A percentile compares a stretch with the other conserved stretches of the same genome.
Conservation (phyloP, 805 yeast genomes). For the Kuraishia borneana region DNA sequence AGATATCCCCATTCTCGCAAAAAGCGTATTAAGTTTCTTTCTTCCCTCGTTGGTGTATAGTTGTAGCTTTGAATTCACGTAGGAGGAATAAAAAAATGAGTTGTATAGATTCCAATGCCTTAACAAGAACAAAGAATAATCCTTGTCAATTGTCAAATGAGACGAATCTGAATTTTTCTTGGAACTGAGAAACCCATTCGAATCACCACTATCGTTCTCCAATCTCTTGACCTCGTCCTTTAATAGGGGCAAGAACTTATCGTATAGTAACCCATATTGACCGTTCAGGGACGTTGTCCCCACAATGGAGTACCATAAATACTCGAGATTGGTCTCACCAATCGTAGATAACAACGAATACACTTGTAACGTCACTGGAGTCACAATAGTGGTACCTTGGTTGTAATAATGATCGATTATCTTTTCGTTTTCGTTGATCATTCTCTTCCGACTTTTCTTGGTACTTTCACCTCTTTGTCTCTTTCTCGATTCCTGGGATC, state of each 20-base stretch:
- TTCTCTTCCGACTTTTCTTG: constrained; percentile 27
- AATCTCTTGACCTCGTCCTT: constrained; percentile 77
- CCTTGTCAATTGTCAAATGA: constrained; percentile 58
- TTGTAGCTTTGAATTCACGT: constrained; percentile 75
- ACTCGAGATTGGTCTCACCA: constrained; percentile 66
- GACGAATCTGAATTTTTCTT: constrained; percentile 18
- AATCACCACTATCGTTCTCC: constrained; percentile 13
- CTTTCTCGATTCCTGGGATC: constrained; percentile 15
- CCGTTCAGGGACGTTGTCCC: constrained; percentile 79
- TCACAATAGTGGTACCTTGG: constrained; percentile 68
- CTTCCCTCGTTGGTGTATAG: constrained; percentile 91
- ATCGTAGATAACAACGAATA: constrained; percentile 72
- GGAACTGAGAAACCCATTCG: constrained; percentile 8
- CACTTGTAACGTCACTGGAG: constrained; percentile 68
- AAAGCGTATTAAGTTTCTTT: constrained; percentile 75
- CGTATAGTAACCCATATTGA: constrained; percentile 65
- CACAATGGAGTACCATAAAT: constrained; percentile 78
- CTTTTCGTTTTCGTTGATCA: constrained; percentile 36
- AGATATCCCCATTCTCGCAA: constrained; percentile 95
- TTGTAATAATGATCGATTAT: constrained; percentile 66
- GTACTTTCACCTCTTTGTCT: constrained; percentile 17
- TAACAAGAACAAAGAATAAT: constrained; percentile 73
- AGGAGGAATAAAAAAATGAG: constrained; percentile 82
- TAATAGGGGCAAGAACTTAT: constrained; percentile 57
- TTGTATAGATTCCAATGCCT: constrained; percentile 93